Percentiles rank a stretch among this genome's conserved stretches.
These are phyloP conservation scores for Coffea humblotiana DNA, from an alignment of 305 asterid genomes.

Conservation along the genomic window DNA sequence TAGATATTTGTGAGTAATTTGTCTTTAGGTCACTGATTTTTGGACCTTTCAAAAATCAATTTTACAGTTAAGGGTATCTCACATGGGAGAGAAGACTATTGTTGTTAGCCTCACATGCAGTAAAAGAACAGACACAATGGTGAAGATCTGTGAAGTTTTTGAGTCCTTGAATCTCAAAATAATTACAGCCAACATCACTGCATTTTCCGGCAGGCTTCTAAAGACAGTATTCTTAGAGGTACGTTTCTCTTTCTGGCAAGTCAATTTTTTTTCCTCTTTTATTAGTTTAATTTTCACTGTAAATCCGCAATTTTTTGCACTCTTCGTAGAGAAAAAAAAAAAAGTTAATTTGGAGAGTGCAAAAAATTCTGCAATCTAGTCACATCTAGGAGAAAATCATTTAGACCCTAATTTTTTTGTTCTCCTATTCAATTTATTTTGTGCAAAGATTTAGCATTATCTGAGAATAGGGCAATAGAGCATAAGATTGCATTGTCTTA, in stretches of 20 bases:
- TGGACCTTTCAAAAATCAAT: background rate
- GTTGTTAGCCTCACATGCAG: constrained; percentile 78
- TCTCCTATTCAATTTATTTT: background rate
- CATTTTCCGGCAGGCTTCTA: constrained; percentile 58
- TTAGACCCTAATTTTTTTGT: background rate
- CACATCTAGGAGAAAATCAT: too few relatives aligned
- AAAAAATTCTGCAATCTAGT: too few relatives aligned
- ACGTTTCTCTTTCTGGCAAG: constrained; percentile 6
- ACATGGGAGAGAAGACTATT: constrained; percentile 61
- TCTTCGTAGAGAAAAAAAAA: too few relatives aligned
- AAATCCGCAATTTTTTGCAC: background rate
- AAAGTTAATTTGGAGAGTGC: too few relatives aligned
- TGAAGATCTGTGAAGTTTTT: constrained; percentile 66
- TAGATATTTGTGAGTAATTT: background rate
- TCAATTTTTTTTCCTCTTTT: background rate
- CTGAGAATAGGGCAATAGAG: too few relatives aligned
- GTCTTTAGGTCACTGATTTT: background rate
- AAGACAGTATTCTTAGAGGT: constrained; percentile 86
- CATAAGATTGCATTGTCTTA: too few relatives aligned
- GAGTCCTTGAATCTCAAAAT: constrained; percentile 74
- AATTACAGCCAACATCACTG: constrained; percentile 65
- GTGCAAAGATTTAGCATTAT: background rate
- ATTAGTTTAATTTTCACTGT: background rate
- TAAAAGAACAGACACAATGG: constrained; percentile 68
- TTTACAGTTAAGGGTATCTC: constrained; percentile 62